Evolutionary conservation across 768 basidiomycete genomes (phyloP).

Genomic region (Pleurotus tuoliensis): DNA sequence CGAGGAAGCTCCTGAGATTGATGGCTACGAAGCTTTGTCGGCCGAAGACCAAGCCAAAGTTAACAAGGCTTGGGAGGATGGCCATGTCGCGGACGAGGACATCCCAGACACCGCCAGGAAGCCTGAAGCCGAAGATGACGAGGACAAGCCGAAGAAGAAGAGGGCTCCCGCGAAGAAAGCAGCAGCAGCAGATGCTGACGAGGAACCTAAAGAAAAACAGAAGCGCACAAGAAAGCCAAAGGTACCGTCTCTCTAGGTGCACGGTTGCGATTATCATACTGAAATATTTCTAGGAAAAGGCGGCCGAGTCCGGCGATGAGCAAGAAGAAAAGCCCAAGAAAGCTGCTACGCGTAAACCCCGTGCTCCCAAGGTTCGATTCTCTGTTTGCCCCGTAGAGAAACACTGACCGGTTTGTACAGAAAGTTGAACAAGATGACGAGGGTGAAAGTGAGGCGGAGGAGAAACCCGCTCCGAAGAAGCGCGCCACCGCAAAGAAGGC

Average conservation of each 20-base stretch:
- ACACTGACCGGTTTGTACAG: background rate
- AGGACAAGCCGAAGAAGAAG: conserved; percentile 36
- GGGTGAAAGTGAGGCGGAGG: conserved; percentile 17
- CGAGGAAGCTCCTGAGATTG: conserved; percentile 61
- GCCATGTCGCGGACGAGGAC: conserved; percentile 79
- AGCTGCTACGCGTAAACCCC: conserved; percentile 15
- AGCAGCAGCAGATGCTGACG: conserved; percentile 43
- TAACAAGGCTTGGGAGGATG: conserved; percentile 68
- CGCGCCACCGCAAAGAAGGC: conserved; percentile 27
- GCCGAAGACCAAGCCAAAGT: conserved; percentile 71
- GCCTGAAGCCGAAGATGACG: conserved; percentile 41
- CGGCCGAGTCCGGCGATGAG: conserved; percentile 22
- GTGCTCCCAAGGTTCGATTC: conserved; percentile 18
- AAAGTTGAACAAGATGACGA: conserved; percentile 31
- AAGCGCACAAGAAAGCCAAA: conserved; percentile 20
- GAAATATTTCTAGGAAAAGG: conserved; percentile 12
- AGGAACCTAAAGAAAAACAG: conserved; percentile 22
- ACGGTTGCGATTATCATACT: no score
- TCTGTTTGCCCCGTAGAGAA: conserved; percentile 13
- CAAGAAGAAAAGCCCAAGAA: conserved; percentile 24
- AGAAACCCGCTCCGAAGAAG: conserved; percentile 34
- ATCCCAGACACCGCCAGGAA: conserved; percentile 74
- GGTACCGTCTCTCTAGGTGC: background rate
- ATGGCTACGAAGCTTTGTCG: conserved; percentile 77
- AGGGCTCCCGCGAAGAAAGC: conserved; percentile 24